Conservation (phyloP, 2,329 filamentous ascomycete species). For the Cladosporium velox region DNA sequence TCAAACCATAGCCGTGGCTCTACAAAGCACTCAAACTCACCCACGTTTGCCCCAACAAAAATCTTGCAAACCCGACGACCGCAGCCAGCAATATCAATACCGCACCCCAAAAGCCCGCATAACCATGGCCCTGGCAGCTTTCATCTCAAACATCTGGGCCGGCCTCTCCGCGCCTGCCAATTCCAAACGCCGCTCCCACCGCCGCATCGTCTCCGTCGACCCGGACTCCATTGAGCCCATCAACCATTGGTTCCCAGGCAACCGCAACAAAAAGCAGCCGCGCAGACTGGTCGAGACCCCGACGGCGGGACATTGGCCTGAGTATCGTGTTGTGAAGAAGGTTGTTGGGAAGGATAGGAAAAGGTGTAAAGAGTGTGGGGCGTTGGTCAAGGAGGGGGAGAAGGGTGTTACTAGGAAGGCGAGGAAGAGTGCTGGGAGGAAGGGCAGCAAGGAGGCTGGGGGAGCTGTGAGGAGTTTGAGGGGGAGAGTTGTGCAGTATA, state of each 20-base stretch:
- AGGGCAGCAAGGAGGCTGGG: not conserved
- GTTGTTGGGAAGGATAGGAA: not conserved
- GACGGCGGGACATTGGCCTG: constrained; percentile 7
- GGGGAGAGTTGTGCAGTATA: constrained; percentile 4
- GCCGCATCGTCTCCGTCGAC: not conserved
- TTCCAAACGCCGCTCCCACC: not conserved
- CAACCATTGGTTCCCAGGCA: constrained; percentile 20
- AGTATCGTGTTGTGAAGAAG: constrained; percentile 11
- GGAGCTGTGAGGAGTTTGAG: not conserved
- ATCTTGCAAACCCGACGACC: not conserved
- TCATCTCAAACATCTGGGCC: constrained; percentile 12
- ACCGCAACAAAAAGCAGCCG: constrained; percentile 7
- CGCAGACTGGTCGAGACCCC: constrained; percentile 17
- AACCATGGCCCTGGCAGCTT: not conserved
- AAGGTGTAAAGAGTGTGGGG: constrained; percentile 10
- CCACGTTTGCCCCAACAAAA: not conserved
- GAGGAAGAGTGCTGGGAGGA: not conserved
- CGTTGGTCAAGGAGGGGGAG: not conserved
- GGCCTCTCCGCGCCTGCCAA: not conserved
- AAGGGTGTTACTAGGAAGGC: not conserved
- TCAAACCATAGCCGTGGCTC: not conserved
- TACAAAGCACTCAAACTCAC: not conserved
- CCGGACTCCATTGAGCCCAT: constrained; percentile 11
- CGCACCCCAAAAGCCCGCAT: not conserved
- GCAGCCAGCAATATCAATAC: not conserved